phyloP scores from a whole-genome alignment of 75 land plant genomes.

The Cunninghamia lanceolata region DNA sequence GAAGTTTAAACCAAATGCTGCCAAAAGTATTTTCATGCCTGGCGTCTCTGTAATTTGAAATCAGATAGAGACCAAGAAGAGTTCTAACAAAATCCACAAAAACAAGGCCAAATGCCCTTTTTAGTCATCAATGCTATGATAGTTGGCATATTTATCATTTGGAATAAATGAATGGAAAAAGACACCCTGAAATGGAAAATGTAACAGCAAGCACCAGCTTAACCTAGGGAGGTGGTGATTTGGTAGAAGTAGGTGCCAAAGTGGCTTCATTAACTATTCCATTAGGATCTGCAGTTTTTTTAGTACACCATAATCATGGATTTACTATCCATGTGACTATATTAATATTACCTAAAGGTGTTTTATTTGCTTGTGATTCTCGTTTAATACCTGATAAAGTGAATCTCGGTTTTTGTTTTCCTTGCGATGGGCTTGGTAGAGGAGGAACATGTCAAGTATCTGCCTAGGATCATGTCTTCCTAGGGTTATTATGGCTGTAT shows the following conservation, averaged over 20 bases:
- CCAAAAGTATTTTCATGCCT: too few relatives aligned
- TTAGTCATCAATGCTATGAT: too few relatives aligned
- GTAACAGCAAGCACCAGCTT: not conserved
- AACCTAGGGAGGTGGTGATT: not conserved
- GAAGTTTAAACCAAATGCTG: too few relatives aligned
- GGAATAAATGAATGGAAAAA: too few relatives aligned
- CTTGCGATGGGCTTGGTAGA: not conserved
- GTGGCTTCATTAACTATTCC: not conserved
- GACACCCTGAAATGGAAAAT: not conserved
- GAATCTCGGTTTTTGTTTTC: conserved; percentile 3
- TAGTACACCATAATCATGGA: not conserved
- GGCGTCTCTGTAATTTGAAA: too few relatives aligned
- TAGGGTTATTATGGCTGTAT: conserved; percentile 8
- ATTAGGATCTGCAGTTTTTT: not conserved
- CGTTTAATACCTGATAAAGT: not conserved
- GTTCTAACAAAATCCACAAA: too few relatives aligned
- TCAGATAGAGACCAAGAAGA: too few relatives aligned
- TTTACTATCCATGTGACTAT: not conserved
- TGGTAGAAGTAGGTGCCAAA: not conserved
- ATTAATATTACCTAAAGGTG: too few relatives aligned
- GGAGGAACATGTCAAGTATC: not conserved
- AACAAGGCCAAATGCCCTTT: too few relatives aligned
- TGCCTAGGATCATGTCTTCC: not conserved
- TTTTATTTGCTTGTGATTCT: not conserved
- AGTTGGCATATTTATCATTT: too few relatives aligned